Percentiles rank a stretch among this genome's conserved stretches.
These are phyloP conservation scores for Fragosphaeria purpurea DNA, from an alignment of 2,329 filamentous ascomycete genomes.

Conservation along the genomic window DNA sequence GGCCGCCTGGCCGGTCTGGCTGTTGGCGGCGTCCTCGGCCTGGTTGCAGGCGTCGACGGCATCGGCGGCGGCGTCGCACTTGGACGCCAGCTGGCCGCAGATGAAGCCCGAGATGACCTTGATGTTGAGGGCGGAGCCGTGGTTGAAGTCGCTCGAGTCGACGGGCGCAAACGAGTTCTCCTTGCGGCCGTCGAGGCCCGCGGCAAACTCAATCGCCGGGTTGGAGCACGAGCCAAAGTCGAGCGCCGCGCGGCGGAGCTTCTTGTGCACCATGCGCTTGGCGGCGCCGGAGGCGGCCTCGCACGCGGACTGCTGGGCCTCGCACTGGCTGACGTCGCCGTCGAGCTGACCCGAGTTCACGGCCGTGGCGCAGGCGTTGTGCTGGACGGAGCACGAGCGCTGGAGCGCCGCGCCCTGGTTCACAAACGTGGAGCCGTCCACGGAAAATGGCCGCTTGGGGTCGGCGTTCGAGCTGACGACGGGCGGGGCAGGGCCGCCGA, in stretches of 20 bases:
- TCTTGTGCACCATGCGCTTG: slow-evolving; percentile 15
- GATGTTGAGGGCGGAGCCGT: slow-evolving; percentile 36
- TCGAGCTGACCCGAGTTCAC: slow-evolving; percentile 32
- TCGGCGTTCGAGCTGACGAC: slow-evolving; percentile 27
- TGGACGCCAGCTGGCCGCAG: slow-evolving; percentile 25
- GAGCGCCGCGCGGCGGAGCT: slow-evolving; percentile 18
- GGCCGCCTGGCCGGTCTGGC: slow-evolving; percentile 24
- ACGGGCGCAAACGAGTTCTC: slow-evolving; percentile 30
- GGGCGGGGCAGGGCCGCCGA: slow-evolving; percentile 31
- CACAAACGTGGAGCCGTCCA: slow-evolving; percentile 46
- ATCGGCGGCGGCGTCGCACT: slow-evolving; percentile 23
- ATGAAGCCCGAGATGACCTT: slow-evolving; percentile 28
- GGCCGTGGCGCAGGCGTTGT: slow-evolving; percentile 39
- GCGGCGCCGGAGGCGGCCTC: slow-evolving; percentile 15
- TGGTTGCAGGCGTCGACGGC: slow-evolving; percentile 23
- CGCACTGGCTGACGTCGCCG: slow-evolving; percentile 31
- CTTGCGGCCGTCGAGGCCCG: slow-evolving; percentile 36
- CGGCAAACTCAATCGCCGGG: slow-evolving; percentile 39
- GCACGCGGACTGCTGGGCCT: slow-evolving; percentile 31
- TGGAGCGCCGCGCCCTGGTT: slow-evolving; percentile 33
- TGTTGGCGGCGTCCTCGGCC: slow-evolving; percentile 22
- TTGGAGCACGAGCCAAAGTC: slow-evolving; percentile 37
- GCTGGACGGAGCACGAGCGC: slow-evolving; percentile 40
- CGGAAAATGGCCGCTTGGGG: slow-evolving; percentile 34
- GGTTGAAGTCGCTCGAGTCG: slow-evolving; percentile 35